Base-by-base conservation (phyloP, 1,284 basidiomycete species). In the Boletellus dicymbophilus region DNA sequence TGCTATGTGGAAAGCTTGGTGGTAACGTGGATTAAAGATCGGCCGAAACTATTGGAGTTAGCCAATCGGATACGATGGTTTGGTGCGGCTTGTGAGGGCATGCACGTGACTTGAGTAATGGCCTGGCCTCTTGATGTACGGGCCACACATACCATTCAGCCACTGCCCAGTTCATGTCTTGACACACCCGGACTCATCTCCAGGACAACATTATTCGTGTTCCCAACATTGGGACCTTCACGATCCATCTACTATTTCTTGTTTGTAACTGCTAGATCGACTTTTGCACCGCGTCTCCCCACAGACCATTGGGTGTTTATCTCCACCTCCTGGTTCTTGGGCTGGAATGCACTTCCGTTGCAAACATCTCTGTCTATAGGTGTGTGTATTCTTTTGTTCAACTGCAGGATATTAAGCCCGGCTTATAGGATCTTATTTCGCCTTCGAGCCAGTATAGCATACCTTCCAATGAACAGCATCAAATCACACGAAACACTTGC, bases 111-210 rank as follows among this genome's bases (percentile, higher is more conserved):
- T 33, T 40, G 48, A 47, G 44, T 66, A 66, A 39, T 52, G 38
- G 39, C n/a, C n/a, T n/a, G 12, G 39, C 42, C 37, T 48, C 43
- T 31, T 41, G 20, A 47, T 31, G 46, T 48, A 48, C 37, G 9
- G 40, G 31, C 22, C 12, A 4, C 25, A 27, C 18, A 4, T 30
- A 27, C 18, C 47, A 62, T 62, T 57, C 56, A 52, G 43, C 53
- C 49, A 46, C 48, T 40, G 15, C n/a, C n/a, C n/a, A 25, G 59
- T 62, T 63, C 56, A 61, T 66, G 63, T 42, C 60, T 49, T 62
- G 59, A 61, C 54, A 48, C 49, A 48, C 49, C 46, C 36, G 38
- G 38, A 43, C n/a, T n/a, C 62, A 31, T 26, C 15, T 16, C 6
- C 36, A 55, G 39, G 41, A 64, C 51, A 41, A 52, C 48, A 25